Base-by-base conservation (phyloP, 2,329 filamentous ascomycete genomes). In the Penicillium hordei region DNA sequence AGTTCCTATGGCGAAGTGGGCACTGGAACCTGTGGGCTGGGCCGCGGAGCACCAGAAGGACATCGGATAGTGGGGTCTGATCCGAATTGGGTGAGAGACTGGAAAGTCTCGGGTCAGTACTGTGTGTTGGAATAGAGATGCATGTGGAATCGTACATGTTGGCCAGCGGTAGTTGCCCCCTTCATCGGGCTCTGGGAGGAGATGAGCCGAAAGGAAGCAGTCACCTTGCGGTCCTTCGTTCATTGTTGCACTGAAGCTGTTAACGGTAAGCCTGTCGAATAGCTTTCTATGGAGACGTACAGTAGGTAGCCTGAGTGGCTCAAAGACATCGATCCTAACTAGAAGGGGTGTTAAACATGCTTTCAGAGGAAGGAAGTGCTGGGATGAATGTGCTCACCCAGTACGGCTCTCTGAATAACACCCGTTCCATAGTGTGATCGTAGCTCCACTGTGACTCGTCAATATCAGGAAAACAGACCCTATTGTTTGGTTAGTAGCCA, bases 41-140 rank as follows among this genome's bases (percentile, higher is more conserved):
- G 75, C 59, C 1, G 74, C 69, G 3, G 74, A 75, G 49, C 70
- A 75, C 72, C 74, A 76, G 31, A 75, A 50, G 1, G 72, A 71
- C 44, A 55, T 49, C 7, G 19, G 65, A 60, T 33, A 64, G 58
- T 49, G 23, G 4, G 66, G 67, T 27, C 55, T 66, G 52, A 72
- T 70, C 25, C 66, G 65, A 4, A 68, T 66, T 1, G 70, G 67
- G 42, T 70, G 70, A 3, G 63, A 57, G 19, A 70, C 68, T 71
- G 49, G 8, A 17, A 10, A 7, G 19, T 1, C 0, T 27, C 13
- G 1, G 7, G 17, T 52, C 15, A 57, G 49, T 21, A 34, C 27
- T 12, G 42, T 31, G 19, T 6, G 21, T 5, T 10, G 8, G 17
- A 5, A 19, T 17, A 17, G 21, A 25, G 17, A 27, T 27, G 12